Evolutionary conservation across 257 asterid genomes (phyloP).

Genomic region (Echites panduratus): DNA sequence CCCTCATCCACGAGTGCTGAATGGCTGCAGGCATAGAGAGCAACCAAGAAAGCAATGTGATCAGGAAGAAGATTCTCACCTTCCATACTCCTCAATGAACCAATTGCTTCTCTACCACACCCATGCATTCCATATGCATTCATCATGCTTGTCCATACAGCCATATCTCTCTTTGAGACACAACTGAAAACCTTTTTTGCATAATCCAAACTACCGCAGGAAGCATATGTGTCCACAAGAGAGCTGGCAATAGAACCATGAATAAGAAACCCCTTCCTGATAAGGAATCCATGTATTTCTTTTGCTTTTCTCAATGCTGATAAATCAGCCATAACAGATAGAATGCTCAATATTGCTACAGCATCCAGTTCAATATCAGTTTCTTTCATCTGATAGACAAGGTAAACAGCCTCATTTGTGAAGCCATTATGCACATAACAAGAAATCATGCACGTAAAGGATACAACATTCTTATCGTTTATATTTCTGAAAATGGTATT

Average conservation of each 20-base stretch:
- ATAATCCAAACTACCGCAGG: slow-evolving; percentile 59
- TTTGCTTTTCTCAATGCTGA: slow-evolving; percentile 62
- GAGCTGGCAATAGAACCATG: slow-evolving; percentile 57
- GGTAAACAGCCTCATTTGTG: slow-evolving; percentile 58
- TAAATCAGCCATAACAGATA: slow-evolving; percentile 57
- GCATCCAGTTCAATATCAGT: slow-evolving; percentile 54
- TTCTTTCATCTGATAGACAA: slow-evolving; percentile 45
- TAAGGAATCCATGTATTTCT: slow-evolving; percentile 67
- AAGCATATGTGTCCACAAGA: slow-evolving; percentile 68
- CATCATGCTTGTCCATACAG: slow-evolving; percentile 74
- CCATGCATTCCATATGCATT: slow-evolving; percentile 84
- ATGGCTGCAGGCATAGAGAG: slow-evolving; percentile 80
- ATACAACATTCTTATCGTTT: slow-evolving; percentile 45
- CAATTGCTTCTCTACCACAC: slow-evolving; percentile 42
- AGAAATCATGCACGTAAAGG: slow-evolving; percentile 78
- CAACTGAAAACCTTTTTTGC: slow-evolving; percentile 47
- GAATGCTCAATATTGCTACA: slow-evolving; percentile 44
- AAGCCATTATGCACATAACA: slow-evolving; percentile 59
- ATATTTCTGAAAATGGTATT: slow-evolving; percentile 32
- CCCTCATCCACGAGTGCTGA: slow-evolving; percentile 74
- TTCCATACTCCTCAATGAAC: slow-evolving; percentile 48
- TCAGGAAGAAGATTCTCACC: slow-evolving; percentile 44
- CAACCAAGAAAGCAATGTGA: slow-evolving; percentile 58
- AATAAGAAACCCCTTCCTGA: slow-evolving; percentile 44
- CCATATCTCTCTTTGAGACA: slow-evolving; percentile 36